Evolutionary conservation across 1,284 basidiomycete species (phyloP).

Genomic region (Salmacisia buchloeana): DNA sequence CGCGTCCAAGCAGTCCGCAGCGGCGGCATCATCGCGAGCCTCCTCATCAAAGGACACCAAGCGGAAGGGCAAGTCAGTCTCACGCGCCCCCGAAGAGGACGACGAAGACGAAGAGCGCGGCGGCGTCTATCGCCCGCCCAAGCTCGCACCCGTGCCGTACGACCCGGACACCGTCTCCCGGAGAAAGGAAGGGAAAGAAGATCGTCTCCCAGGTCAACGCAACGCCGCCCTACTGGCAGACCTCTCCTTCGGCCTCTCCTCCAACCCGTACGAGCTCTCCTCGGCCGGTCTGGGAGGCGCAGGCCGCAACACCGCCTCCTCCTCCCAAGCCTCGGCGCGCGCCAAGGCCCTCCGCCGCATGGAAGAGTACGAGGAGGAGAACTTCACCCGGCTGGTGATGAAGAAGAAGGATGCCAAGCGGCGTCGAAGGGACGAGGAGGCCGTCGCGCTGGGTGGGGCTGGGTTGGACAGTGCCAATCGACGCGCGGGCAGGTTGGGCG

Average conservation of each 20-base stretch:
- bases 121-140: constrained; percentile 82
- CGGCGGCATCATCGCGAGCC: constrained; percentile 3
- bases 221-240: constrained; percentile 43
- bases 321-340: constrained; percentile 54
- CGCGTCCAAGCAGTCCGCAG: constrained; percentile 10
- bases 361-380: constrained; percentile 89
- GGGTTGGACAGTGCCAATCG: constrained; percentile 34
- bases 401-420: constrained; percentile 79
- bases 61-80: constrained; percentile 1
- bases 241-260: constrained; percentile 40
- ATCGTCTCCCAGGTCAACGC: constrained; percentile 25
- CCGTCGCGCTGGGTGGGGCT: constrained; percentile 73
- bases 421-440: constrained; percentile 79
- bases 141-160: constrained; percentile 87
- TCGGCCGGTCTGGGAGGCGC: constrained; percentile 38
- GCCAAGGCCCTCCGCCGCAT: constrained; percentile 74
- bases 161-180: constrained; percentile 58
- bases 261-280: constrained; percentile 44
- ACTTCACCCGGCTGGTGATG: constrained; percentile 85
- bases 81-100: constrained; percentile 42
- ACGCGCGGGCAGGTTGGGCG: constrained; percentile 36
- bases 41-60: constrained; percentile 6
- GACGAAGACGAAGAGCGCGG: constrained; percentile 36
- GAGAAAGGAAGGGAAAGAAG: constrained; percentile 52
- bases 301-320: constrained; percentile 23